Base-by-base conservation (phyloP, 257 asterid genomes). In the Prunella vulgaris region DNA sequence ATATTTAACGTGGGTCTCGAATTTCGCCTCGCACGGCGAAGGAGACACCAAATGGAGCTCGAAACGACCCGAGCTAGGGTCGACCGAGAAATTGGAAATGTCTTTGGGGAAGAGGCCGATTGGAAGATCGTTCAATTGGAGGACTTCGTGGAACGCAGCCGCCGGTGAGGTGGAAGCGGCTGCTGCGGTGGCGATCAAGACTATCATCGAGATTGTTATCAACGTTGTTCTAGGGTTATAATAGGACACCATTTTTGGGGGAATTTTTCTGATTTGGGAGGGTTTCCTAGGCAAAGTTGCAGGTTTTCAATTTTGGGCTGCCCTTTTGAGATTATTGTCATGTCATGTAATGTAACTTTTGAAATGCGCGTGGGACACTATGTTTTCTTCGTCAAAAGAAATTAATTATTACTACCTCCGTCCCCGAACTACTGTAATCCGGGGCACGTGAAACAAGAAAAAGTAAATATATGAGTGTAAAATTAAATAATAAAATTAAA, bases 61-160 rank as follows among this genome's bases (percentile, higher is more conserved):
- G 74, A 93, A 88, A 1, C 74, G 61, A 1, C 95, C 93, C 35
- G 96, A 64, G 24, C 68, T 13, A 2, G 84, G 81, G 68, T 88
- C 96, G 48, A 86, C 6, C 1, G 85, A 64, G 4, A 72, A 88
- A 7, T 77, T 62, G 22, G 92, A 82, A 5, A 92, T 80, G n/a
- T 83, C 88, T 64, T 84, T 88, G 0, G 98, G 98, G 70, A 92
- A 85, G 12, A 93, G 77, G 22, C 97, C 98, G 21, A 78, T 78
- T 2, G 98, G 98, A 0, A 90, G 87, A 27, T 77, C 89, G 72
- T 90, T 77, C 0, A 87, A 71, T 59, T 70, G 40, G 37, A 92
- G 90, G 74, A 84, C 76, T 24, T 81, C 86, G 77, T 87, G 75
- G 54, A 90, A 82, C n/a, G 81, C 72, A 46, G 70, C 15, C 56